phyloP scores from a whole-genome alignment of 2,329 filamentous ascomycete genomes.

The Pseudogymnoascus sp. region DNA sequence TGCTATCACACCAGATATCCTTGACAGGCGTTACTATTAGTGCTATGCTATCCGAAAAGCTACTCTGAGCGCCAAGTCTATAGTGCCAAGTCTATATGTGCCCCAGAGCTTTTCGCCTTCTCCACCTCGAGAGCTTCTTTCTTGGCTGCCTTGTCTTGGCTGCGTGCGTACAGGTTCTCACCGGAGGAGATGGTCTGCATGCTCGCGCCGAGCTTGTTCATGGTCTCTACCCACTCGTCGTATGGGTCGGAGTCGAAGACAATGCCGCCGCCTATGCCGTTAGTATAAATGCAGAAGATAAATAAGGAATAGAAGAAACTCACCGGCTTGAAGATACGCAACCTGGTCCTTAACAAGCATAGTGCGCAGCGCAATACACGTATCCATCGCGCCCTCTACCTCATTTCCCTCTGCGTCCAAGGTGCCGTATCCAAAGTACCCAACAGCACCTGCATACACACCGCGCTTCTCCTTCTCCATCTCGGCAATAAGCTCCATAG shows the following conservation, averaged over 20 bases:
- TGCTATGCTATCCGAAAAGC: neutral
- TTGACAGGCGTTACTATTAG: neutral
- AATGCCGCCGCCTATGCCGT: slow-evolving; percentile 64
- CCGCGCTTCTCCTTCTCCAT: slow-evolving; percentile 89
- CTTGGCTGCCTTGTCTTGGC: neutral
- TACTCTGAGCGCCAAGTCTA: slow-evolving; percentile 17
- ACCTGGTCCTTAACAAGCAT: slow-evolving; percentile 91
- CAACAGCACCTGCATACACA: slow-evolving; percentile 90
- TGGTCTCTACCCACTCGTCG: slow-evolving; percentile 92
- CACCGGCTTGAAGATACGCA: slow-evolving; percentile 78
- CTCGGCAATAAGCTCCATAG: slow-evolving; percentile 96
- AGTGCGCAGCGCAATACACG: slow-evolving; percentile 63
- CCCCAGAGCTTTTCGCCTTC: slow-evolving; percentile 10
- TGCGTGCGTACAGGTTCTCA: slow-evolving; percentile 45
- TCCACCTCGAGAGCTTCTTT: slow-evolving; percentile 7
- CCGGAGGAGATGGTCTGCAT: slow-evolving; percentile 81
- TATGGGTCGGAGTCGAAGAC: slow-evolving; percentile 88
- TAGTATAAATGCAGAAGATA: neutral
- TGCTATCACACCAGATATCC: neutral
- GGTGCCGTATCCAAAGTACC: slow-evolving; percentile 85
- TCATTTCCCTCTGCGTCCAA: slow-evolving; percentile 53
- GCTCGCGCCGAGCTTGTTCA: slow-evolving; percentile 90
- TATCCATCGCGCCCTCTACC: slow-evolving; percentile 86
- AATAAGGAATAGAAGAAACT: slow-evolving; percentile 20
- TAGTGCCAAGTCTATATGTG: slow-evolving; percentile 20